Evolutionary conservation across 352 stramenopile genomes (phyloP).

Genomic region (Phytopythium sindhum): DNA sequence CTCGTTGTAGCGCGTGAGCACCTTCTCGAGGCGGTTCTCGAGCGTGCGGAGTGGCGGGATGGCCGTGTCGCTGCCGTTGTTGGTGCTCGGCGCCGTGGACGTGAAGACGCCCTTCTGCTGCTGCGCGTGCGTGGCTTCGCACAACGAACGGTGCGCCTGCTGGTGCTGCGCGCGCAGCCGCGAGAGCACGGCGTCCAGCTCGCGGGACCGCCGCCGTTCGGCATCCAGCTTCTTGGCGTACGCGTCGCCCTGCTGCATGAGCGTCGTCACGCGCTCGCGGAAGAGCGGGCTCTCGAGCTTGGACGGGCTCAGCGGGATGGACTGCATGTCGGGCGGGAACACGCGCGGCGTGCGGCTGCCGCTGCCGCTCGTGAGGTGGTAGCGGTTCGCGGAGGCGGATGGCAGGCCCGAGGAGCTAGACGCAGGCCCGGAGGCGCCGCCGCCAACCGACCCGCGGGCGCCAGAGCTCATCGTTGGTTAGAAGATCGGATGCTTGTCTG

Average conservation of each 20-base stretch:
- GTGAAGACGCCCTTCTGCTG: slow-evolving; percentile 9
- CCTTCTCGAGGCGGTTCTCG: slow-evolving; percentile 81
- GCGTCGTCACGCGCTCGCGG: slow-evolving; percentile 46
- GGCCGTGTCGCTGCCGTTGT: slow-evolving; percentile 25
- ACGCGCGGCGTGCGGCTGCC: slow-evolving; percentile 40
- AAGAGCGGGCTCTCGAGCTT: slow-evolving; percentile 75
- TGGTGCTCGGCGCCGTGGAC: not conserved
- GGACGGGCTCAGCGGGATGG: slow-evolving; percentile 62
- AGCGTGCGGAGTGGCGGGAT: slow-evolving; percentile 69
- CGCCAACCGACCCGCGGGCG: not conserved
- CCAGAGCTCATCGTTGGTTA: not conserved
- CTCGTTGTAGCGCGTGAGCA: slow-evolving; percentile 84
- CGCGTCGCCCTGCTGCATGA: slow-evolving; percentile 73
- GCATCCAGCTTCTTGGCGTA: slow-evolving; percentile 72
- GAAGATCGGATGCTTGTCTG: not conserved
- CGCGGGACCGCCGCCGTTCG: slow-evolving; percentile 42
- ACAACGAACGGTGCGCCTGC: slow-evolving; percentile 51
- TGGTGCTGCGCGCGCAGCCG: slow-evolving; percentile 34
- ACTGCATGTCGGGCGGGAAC: slow-evolving; percentile 47
- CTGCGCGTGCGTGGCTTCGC: slow-evolving; percentile 41
- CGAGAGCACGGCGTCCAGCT: slow-evolving; percentile 37
- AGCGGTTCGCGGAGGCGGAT: slow-evolving; percentile 23
- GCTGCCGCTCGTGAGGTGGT: slow-evolving; percentile 30
- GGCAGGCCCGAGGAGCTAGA: not conserved
- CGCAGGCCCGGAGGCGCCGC: not conserved